Evolutionary conservation across 345 rosid genomes (phyloP).

Genomic region (Syzygium jambos): DNA sequence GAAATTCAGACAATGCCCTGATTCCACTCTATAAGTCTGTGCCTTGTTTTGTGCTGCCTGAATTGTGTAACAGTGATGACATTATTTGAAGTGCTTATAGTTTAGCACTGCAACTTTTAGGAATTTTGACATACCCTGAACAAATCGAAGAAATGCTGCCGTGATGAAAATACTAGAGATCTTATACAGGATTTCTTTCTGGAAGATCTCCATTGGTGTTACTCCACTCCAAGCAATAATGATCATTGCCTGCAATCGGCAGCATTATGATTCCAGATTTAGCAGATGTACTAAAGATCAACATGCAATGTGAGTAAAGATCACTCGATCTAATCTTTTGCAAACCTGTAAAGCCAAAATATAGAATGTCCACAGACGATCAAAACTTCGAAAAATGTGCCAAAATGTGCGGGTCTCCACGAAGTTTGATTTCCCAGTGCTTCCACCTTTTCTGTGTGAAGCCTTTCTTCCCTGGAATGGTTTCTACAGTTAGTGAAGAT

Average conservation of each 20-base stretch:
- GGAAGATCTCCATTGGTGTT: slow-evolving; percentile 42
- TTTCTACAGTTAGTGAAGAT: not conserved
- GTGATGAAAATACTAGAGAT: slow-evolving; percentile 92
- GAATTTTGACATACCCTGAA: slow-evolving; percentile 55
- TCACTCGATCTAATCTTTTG: not conserved
- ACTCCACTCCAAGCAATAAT: slow-evolving; percentile 73
- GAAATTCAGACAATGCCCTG: not conserved
- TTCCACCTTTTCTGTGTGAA: slow-evolving; percentile 30
- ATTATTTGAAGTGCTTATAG: not conserved
- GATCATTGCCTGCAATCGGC: slow-evolving; percentile 58
- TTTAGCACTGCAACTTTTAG: not conserved
- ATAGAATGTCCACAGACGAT: slow-evolving; percentile 91
- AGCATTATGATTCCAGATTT: not conserved
- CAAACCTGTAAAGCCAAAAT: slow-evolving; percentile 79
- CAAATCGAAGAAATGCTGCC: slow-evolving; percentile 79
- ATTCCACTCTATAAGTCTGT: not conserved
- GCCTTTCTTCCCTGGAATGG: slow-evolving; percentile 54
- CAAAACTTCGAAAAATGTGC: slow-evolving; percentile 95
- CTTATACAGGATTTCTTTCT: slow-evolving; percentile 53
- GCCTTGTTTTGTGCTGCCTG: not conserved
- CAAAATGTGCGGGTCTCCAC: slow-evolving; percentile 90
- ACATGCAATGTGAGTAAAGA: not conserved
- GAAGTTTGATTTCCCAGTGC: slow-evolving; percentile 91
- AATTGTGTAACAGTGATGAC: not conserved
- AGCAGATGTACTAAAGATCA: not conserved